Conservation (phyloP, 768 basidiomycete species). For the Tylopilus plumbeoviolaceoides region DNA sequence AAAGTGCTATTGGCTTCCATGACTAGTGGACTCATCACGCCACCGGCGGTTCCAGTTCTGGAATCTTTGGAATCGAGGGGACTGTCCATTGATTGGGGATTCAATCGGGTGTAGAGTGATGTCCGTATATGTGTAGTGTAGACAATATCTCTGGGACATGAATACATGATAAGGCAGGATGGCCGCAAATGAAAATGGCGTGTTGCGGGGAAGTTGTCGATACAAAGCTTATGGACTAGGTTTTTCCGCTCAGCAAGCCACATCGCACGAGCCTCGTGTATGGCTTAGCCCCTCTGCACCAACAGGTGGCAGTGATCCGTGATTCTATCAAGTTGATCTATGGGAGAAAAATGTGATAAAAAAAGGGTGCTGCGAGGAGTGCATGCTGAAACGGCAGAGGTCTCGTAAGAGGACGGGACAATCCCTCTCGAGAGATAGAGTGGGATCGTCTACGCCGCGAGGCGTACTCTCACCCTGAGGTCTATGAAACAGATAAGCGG, state of each 20-base stretch:
- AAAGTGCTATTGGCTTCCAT: constrained; percentile 14
- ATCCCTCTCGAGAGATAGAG: constrained; percentile 9
- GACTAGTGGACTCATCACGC: constrained; percentile 9
- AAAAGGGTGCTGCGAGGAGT: neutral
- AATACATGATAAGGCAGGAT: constrained; percentile 5
- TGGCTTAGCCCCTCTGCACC: constrained; percentile 6
- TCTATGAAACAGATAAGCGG: neutral
- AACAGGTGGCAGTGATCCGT: constrained; percentile 3
- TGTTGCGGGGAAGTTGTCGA: constrained; percentile 26
- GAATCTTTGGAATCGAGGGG: neutral
- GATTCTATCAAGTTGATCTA: constrained; percentile 19
- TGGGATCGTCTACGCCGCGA: constrained; percentile 14
- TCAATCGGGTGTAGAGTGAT: constrained; percentile 11
- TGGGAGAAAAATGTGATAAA: constrained; percentile 11
- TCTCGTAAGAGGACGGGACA: constrained; percentile 13
- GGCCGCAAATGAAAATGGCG: constrained; percentile 23
- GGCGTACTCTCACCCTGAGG: neutral
- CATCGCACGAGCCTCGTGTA: constrained; percentile 20
- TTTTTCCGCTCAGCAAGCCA: constrained; percentile 6
- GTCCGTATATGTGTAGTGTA: constrained; percentile 12
- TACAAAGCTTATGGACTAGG: constrained; percentile 17
- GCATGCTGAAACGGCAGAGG: neutral
- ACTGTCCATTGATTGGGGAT: constrained; percentile 1
- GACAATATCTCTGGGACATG: constrained; percentile 3
- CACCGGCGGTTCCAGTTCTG: constrained; percentile 9